Base-by-base conservation (phyloP, 2,329 filamentous ascomycete genomes). In the Rutstroemia sp. region DNA sequence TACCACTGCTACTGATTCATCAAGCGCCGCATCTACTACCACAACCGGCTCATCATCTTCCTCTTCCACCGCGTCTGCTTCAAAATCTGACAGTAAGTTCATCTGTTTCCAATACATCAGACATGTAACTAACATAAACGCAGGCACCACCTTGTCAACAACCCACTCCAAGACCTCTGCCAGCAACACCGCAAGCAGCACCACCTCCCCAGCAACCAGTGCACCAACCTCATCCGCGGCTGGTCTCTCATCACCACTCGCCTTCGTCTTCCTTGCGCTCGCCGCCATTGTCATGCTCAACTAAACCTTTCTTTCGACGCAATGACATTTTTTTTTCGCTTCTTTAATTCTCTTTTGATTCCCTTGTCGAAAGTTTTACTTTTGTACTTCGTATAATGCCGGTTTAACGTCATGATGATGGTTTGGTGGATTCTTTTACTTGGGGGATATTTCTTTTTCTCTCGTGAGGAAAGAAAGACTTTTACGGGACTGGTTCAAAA, bases 201-300 rank as follows among this genome's bases (percentile, higher is more conserved):
- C 56, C 14, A 57, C 54, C 30, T 42, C 48, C 2, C 21, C 55
- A 10, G 17, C 52, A 34, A 57, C 52, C 30, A 54, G 51, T 4
- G 48, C 54, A 23, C 58, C 61, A 34, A 46, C 57, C 45, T 63
- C 57, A 58, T 56, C 58, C 7, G 67, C 64, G 1, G 38, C 57
- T 27, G 60, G 60, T 34, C 25, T 68, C 34, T 60, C 66, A 34
- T 64, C 61, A 27, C 66, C 66, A 48, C 59, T 69, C 7, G 67
- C 66, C n/a, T 56, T 69, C 25, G 60, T 68, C 51, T 60, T 67
- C 63, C 52, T 68, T 34, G 63, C 63, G 21, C 50, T 69, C 53
- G 64, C 64, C 17, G 66, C 67, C n/a, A 49, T 69, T 38, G 46
- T 67, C 30, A 63, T 56, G 34, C 58, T 68, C 51, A 65, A 68